phyloP scores from a whole-genome alignment of 352 stramenopile genomes.

The Phytophthora ohioensis region DNA sequence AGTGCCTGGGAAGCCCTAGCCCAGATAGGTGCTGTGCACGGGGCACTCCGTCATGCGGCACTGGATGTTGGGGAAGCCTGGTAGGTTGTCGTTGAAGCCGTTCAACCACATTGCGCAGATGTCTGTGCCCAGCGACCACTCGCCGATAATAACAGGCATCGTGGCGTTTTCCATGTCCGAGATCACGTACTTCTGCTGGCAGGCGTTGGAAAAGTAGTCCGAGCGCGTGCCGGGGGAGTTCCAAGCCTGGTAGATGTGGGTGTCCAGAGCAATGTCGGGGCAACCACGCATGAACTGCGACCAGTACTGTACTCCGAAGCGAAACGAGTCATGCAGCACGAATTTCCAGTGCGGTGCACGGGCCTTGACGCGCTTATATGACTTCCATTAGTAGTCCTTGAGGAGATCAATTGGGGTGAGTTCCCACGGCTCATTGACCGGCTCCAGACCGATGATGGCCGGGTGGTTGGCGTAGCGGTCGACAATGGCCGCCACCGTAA shows the following conservation, averaged over 20 bases:
- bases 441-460: conserved; percentile 92
- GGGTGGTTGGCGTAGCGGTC: conserved; percentile 88
- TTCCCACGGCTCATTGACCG: conserved; percentile 97
- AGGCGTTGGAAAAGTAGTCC: conserved; percentile 92
- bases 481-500: conserved; percentile 89
- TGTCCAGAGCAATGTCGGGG: conserved; percentile 95
- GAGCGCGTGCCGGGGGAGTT: conserved; percentile 69
- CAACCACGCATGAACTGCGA: conserved; percentile 82
- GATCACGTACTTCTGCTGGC: conserved; percentile 90
- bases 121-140: conserved; percentile 93
- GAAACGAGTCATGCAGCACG: conserved; percentile 96
- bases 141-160: conserved; percentile 95
- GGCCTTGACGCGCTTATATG: conserved; percentile 94
- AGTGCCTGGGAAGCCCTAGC: conserved; percentile 86
- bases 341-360: conserved; percentile 96
- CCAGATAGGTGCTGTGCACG: conserved; percentile 90
- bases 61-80: conserved; percentile 85
- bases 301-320: conserved; percentile 84
- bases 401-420: conserved; percentile 92
- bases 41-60: conserved; percentile 91
- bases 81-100: neutral
- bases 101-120: conserved; percentile 90
- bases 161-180: conserved; percentile 91
- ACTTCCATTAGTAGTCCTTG: conserved; percentile 97
- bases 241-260: conserved; percentile 96